These are phyloP conservation scores for Plectosphaerella cucumerina DNA, from an alignment of 2,329 filamentous ascomycete species.

Conservation along the genomic window DNA sequence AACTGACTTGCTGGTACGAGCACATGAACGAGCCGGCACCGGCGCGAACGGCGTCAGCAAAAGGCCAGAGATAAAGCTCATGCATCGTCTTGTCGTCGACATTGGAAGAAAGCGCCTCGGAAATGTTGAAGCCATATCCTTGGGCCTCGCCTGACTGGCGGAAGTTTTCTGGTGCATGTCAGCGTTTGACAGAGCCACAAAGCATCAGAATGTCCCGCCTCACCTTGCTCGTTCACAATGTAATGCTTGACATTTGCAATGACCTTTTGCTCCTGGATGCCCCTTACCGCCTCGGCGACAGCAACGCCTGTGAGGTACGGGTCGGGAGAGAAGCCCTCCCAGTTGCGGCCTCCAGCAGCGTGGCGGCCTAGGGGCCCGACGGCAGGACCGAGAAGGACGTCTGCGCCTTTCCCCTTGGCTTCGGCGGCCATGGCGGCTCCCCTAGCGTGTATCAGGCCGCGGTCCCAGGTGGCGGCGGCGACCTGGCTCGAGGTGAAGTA, in stretches of 20 bases:
- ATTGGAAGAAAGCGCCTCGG: constrained; percentile 56
- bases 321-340: constrained; percentile 68
- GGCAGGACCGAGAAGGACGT: constrained; percentile 59
- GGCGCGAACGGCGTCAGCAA: constrained; percentile 66
- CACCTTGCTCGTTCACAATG: constrained; percentile 66
- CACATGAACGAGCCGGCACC: constrained; percentile 63
- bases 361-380: constrained; percentile 42
- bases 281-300: constrained; percentile 68
- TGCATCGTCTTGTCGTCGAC: constrained; percentile 71
- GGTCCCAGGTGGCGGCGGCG: constrained; percentile 79
- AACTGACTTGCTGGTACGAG: constrained; percentile 70
- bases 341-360: constrained; percentile 49
- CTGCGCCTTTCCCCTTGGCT: constrained; percentile 70
- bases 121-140: constrained; percentile 53
- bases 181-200: neutral
- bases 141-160: constrained; percentile 56
- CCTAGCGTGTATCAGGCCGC: constrained; percentile 55
- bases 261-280: constrained; percentile 77
- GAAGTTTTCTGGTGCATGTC: constrained; percentile 56
- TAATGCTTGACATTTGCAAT: constrained; percentile 81
- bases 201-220: constrained; percentile 26
- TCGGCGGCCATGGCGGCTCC: constrained; percentile 52
- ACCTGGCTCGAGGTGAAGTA: constrained; percentile 78
- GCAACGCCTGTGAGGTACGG: constrained; percentile 70
- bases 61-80: constrained; percentile 76